Base-by-base conservation (phyloP, 2,329 filamentous ascomycete species). In the Ophiostoma angusticollis region DNA sequence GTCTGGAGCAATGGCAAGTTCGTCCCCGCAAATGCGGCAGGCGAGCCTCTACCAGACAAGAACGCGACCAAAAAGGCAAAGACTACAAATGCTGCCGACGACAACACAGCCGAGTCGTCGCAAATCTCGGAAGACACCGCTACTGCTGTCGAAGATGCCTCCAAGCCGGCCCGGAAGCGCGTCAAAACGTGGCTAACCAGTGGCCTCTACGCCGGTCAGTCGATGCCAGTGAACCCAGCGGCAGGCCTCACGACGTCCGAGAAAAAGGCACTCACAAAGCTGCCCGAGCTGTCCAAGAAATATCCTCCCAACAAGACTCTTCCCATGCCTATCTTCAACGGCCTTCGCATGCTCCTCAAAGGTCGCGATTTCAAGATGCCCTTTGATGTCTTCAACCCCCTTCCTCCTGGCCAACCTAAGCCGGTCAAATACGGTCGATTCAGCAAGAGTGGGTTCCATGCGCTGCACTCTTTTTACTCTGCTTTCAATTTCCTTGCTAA, bases 381-480 rank as follows among this genome's bases (percentile, higher is more conserved):
- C 0, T 95, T 77, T 53, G 82, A 94, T 55, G 69, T 94, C 34
- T 96, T 89, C 65, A 83, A 85, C 39, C 89, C 89, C 3, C 71
- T 93, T 16, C 81, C 84, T 4, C 75, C 78, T 2, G 85, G 83
- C 35, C 84, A 94, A 54, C 84, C 86, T 18, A 94, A 93, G 59
- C 87, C 89, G 1, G 80, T 93, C 49, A 85, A 93, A 51, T 98
- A 87, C 82, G 78, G 79, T 49, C 89, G 89, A 57, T 80, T 91
- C 50, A 87, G 85, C 47, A 91, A 83, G 60, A 96, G 84, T 93
- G 66, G 65, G 80, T 60, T 31, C 7, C 19, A 9, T n/a, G 8
- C 16, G 19, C 3, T 13, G 14, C 12, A 6, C 8, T 16, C 22
- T 16, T 41, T 28, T 29, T 30, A 25, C 22, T 17, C 35, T 43